phyloP scores from a whole-genome alignment of 371 early-diverging fungal species.

The Aphelidium insulamus region DNA sequence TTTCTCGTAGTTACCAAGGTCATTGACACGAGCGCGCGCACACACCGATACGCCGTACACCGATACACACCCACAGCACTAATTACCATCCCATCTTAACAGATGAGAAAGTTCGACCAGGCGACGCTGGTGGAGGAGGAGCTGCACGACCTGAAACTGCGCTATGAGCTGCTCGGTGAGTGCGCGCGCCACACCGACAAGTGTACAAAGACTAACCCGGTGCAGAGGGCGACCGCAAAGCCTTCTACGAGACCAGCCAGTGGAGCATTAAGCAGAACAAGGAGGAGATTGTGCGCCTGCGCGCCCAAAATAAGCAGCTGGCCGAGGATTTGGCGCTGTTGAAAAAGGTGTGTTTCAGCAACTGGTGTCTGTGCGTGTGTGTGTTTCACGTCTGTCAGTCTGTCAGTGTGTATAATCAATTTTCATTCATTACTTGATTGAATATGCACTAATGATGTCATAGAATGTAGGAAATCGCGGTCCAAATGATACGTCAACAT shows the following conservation, averaged over 20 bases:
- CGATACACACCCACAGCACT: no score
- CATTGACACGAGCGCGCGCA: no score
- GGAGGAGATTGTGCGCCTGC: constrained; percentile 18
- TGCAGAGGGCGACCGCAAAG: constrained; percentile 29
- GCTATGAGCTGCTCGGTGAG: constrained; percentile 26
- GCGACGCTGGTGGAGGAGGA: constrained; percentile 17
- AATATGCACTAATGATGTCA: no score
- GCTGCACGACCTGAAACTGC: constrained; percentile 27
- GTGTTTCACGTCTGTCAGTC: no score
- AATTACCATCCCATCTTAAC: no score
- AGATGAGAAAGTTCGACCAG: constrained; percentile 3
- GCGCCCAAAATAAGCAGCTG: constrained; percentile 20
- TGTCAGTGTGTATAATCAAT: no score
- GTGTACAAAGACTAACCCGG: background rate
- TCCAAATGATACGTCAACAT: no score
- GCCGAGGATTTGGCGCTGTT: constrained; percentile 17
- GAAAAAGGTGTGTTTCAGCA: constrained; percentile 18
- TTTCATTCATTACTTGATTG: no score
- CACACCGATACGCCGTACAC: no score
- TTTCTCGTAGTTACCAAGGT: no score
- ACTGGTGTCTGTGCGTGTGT: no score
- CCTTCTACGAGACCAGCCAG: constrained; percentile 30
- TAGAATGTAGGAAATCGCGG: background rate
- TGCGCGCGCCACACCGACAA: background rate
- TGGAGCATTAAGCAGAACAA: constrained; percentile 29